A percentile compares a stretch with the other conserved stretches of the same genome.
phyloP scores from a whole-genome alignment of 108 stramenopile genomes.

The Cyclotella sp. region DNA sequence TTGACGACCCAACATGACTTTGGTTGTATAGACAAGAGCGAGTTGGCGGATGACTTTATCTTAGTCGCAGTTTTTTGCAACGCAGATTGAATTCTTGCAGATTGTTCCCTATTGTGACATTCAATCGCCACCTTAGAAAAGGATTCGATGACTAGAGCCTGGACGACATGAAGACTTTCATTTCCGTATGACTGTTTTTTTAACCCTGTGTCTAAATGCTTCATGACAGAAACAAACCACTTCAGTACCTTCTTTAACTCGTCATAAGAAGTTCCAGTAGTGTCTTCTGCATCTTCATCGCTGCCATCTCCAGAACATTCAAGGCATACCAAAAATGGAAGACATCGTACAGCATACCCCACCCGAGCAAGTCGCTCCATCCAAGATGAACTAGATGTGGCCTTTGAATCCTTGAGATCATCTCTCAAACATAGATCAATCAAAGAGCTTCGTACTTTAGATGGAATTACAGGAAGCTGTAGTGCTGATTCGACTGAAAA shows the following conservation, averaged over 20 bases:
- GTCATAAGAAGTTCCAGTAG: neutral
- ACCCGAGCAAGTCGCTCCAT: conserved; percentile 32
- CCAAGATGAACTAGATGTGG: neutral
- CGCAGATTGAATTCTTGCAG: conserved; percentile 23
- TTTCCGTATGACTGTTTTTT: neutral
- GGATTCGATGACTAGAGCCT: conserved; percentile 59
- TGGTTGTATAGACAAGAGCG: conserved; percentile 44
- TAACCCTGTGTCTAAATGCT: conserved; percentile 16
- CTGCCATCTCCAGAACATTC: conserved; percentile 27
- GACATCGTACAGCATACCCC: conserved; percentile 55
- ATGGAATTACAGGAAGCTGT: conserved; percentile 25
- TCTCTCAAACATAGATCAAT: conserved; percentile 38
- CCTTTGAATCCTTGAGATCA: conserved; percentile 16
- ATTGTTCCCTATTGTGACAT: conserved; percentile 35
- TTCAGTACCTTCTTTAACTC: conserved; percentile 22
- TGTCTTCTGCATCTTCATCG: conserved; percentile 21
- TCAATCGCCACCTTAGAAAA: conserved; percentile 52
- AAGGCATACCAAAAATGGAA: conserved; percentile 58
- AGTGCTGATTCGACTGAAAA: conserved; percentile 31
- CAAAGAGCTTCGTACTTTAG: conserved; percentile 19
- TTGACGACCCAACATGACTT: conserved; percentile 65
- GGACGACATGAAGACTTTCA: conserved; percentile 15
- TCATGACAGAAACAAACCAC: conserved; percentile 45
- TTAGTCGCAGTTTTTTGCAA: conserved; percentile 32
- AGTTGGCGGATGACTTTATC: conserved; percentile 38